A percentile compares a stretch with the other conserved stretches of the same genome.
These are phyloP conservation scores for Boletus mariae DNA, from an alignment of 1,284 basidiomycete species.

Conservation along the genomic window DNA sequence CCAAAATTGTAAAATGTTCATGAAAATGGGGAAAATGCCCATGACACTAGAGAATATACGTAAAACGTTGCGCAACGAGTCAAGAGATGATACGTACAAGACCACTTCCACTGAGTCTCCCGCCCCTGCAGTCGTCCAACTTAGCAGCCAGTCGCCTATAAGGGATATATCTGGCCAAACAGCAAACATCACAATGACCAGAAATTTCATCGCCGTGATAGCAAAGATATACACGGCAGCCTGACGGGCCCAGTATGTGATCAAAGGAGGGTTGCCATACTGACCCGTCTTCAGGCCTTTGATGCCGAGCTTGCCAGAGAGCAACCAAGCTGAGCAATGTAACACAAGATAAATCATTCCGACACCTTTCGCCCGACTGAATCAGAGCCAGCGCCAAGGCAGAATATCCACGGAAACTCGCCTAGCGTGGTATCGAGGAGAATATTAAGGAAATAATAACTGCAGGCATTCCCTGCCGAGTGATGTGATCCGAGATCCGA, in stretches of 20 bases:
- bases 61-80: constrained; percentile 7
- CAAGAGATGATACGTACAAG: constrained; percentile 52
- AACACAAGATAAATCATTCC: constrained; percentile 80
- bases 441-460: constrained; percentile 92
- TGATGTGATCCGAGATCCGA: constrained; percentile 67
- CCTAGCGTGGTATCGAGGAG: constrained; percentile 92
- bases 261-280: constrained; percentile 78
- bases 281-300: constrained; percentile 85
- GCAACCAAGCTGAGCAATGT: constrained; percentile 63
- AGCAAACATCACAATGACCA: constrained; percentile 74
- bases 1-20: constrained; percentile 92
- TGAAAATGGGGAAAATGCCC: constrained; percentile 89
- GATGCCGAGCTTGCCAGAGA: constrained; percentile 61
- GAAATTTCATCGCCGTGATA: constrained; percentile 86
- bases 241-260: constrained; percentile 79
- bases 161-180: constrained; percentile 70
- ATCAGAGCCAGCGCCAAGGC: constrained; percentile 8
- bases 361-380: constrained; percentile 54
- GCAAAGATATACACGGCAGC: constrained; percentile 82
- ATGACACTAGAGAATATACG: constrained; percentile 57
- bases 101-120: constrained; percentile 73
- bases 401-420: constrained; percentile 32
- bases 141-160: constrained; percentile 79
- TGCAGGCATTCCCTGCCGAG: constrained; percentile 78
- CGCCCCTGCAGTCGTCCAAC: constrained; percentile 65